A percentile compares a stretch with the other conserved stretches of the same genome.
Evolutionary conservation across 2,329 filamentous ascomycete species (phyloP).

Genomic region (Sarocladium kiliense): DNA sequence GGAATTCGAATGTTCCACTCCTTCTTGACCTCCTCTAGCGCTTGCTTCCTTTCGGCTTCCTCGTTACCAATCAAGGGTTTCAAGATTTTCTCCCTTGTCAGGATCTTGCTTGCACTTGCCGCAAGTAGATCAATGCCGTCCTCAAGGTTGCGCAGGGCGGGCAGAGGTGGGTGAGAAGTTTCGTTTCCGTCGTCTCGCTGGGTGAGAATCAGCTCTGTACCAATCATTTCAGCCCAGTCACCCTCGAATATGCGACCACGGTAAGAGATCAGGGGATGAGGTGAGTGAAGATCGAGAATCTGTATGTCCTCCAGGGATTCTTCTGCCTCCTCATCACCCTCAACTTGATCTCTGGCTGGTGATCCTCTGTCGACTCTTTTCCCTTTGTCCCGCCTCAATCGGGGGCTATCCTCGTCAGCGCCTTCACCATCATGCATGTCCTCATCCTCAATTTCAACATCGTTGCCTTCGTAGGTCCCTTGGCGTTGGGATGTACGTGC

Average conservation of each 20-base stretch:
- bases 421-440: constrained; percentile 4
- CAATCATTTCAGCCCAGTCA: constrained; percentile 75
- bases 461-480: background rate
- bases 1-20: constrained; percentile 41
- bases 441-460: too few relatives aligned
- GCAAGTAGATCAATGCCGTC: constrained; percentile 66
- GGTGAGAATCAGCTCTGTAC: constrained; percentile 75
- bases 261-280: constrained; percentile 74
- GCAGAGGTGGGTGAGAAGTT: constrained; percentile 25
- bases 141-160: constrained; percentile 44
- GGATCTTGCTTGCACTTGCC: constrained; percentile 64
- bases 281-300: constrained; percentile 75
- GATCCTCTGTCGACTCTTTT: constrained; percentile 4
- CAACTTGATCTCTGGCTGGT: background rate
- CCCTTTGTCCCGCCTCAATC: background rate
- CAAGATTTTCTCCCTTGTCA: constrained; percentile 60
- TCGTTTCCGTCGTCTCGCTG: constrained; percentile 43
- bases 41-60: constrained; percentile 15
- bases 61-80: constrained; percentile 35
- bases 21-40: constrained; percentile 33
- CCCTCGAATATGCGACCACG: constrained; percentile 73
- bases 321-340: constrained; percentile 10
- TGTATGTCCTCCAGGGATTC: constrained; percentile 50
- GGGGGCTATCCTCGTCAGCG: constrained; percentile 9
- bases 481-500: background rate